phyloP scores from a whole-genome alignment of 306 rosid species.

The Coriaria nepalensis region DNA sequence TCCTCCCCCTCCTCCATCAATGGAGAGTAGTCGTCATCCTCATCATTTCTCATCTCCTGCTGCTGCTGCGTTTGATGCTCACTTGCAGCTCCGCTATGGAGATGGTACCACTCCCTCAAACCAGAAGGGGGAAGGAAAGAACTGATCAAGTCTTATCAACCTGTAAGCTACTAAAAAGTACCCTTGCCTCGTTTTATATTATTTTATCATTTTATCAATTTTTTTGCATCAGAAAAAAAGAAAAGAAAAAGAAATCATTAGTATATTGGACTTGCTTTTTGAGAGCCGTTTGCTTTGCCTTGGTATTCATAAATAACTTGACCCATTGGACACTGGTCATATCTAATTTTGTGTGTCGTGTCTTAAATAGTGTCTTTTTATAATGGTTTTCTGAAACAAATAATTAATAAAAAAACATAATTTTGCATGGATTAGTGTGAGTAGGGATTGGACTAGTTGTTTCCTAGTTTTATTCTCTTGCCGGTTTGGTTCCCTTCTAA shows the following conservation, averaged over 20 bases:
- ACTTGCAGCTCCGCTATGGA: conserved; percentile 14
- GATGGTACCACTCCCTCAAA: conserved; percentile 7
- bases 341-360: too few relatives aligned
- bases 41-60: conserved; percentile 12
- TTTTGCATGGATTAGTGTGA: conserved; percentile 4
- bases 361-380: too few relatives aligned
- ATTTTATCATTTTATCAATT: background rate
- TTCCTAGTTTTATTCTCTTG: conserved; percentile 2
- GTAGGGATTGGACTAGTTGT: background rate
- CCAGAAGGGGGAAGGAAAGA: conserved; percentile 15
- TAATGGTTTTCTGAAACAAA: too few relatives aligned
- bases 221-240: background rate
- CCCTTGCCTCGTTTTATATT: background rate
- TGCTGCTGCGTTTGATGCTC: conserved; percentile 12
- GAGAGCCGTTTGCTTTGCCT: conserved; percentile 1
- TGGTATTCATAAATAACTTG: background rate
- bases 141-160: conserved; percentile 5
- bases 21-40: conserved; percentile 10
- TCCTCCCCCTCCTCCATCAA: conserved; percentile 4
- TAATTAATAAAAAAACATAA: background rate
- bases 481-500: background rate
- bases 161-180: conserved; percentile 7
- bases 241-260: too few relatives aligned
- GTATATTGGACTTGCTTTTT: background rate
- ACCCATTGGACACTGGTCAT: too few relatives aligned